phyloP scores from a whole-genome alignment of 495 filamentous ascomycete species.

The Podospora pseudopauciseta region DNA sequence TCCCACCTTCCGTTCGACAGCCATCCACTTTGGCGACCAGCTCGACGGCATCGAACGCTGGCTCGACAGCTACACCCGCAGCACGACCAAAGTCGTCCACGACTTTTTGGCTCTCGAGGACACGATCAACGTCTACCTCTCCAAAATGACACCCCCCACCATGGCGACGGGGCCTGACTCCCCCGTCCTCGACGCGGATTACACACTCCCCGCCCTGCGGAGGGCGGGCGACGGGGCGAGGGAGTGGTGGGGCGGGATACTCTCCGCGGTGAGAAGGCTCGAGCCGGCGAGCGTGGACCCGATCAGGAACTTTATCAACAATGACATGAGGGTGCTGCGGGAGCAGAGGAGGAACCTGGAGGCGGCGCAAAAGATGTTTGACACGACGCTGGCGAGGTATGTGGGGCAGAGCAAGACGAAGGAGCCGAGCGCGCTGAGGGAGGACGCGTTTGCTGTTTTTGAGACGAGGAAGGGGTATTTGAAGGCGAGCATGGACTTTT shows the following conservation, averaged over 20 bases:
- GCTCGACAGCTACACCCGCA: constrained; percentile 81
- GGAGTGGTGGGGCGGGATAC: constrained; percentile 79
- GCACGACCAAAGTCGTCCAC: constrained; percentile 69
- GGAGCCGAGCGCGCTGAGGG: constrained; percentile 81
- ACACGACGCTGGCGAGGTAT: constrained; percentile 74
- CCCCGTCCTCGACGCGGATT: constrained; percentile 90
- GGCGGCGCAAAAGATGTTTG: constrained; percentile 76
- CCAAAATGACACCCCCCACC: constrained; percentile 66
- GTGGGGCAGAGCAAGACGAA: constrained; percentile 84
- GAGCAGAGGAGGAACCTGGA: constrained; percentile 74
- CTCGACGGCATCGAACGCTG: constrained; percentile 88
- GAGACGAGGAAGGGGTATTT: constrained; percentile 90
- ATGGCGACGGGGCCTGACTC: constrained; percentile 63
- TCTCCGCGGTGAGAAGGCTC: constrained; percentile 67
- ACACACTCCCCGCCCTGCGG: constrained; percentile 81
- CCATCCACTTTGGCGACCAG: constrained; percentile 87
- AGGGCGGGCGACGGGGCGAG: constrained; percentile 77
- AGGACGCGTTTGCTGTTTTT: constrained; percentile 94
- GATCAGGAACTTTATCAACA: constrained; percentile 67
- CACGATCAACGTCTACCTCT: constrained; percentile 67
- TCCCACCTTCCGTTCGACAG: constrained; percentile 86
- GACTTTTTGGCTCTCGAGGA: constrained; percentile 70
- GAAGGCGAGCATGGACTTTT: constrained; percentile 90
- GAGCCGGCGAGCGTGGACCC: constrained; percentile 77
- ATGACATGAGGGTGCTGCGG: constrained; percentile 60